Evolutionary conservation across 805 yeast species (phyloP), one percentile per base, ranked within the genome.

Genomic region (Torulaspora gathmanii): DNA sequence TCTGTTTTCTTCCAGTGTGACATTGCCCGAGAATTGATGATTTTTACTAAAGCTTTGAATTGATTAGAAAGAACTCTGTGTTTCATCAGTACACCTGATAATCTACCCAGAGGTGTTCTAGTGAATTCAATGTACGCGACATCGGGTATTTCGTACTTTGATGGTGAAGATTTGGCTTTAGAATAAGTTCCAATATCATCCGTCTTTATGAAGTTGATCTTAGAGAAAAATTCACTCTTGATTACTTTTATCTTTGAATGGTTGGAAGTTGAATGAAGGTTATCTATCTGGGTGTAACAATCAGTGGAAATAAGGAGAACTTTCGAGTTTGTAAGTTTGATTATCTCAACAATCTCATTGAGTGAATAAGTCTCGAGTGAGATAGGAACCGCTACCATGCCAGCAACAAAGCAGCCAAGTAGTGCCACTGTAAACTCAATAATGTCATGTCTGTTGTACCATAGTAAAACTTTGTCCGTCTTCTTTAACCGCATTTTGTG

Each of bases 101-200:
- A 67, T 52, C 90, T 95, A 2, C 98, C 98, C 22, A 86, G 78
- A 0, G 97, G 95, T 1, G 95, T 84, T 54, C 90, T 78, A 0
- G 93, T 80, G 59, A 85, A 93, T 67, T 93, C 99, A 11, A 93
- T 90, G 58, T 93, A 93, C 0, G 98, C 96, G 47, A 93, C 69
- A 57, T 87, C 95, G 1, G 90, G 86, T 1, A 81, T 78, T 53
- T 83, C 86, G 36, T 81, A 67, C 0, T 85, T 78, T 1, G 90
- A 87, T 1, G 75, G 74, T 5, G 69, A 72, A 44, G 78, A 76
- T 53, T 76, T 80, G 3, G 80, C 75, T 25, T 79, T 75, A 40
- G 79, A 79, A 52, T 77, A 82, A 0, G 78, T 69, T 0, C 97
- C 97, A 69, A 91, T 75, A 56, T 90, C 97, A 17, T 86, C 82